A percentile compares a stretch with the other conserved stretches of the same genome.
phyloP scores from a whole-genome alignment of 139 green algal species.

The Tetraselmis chui region DNA sequence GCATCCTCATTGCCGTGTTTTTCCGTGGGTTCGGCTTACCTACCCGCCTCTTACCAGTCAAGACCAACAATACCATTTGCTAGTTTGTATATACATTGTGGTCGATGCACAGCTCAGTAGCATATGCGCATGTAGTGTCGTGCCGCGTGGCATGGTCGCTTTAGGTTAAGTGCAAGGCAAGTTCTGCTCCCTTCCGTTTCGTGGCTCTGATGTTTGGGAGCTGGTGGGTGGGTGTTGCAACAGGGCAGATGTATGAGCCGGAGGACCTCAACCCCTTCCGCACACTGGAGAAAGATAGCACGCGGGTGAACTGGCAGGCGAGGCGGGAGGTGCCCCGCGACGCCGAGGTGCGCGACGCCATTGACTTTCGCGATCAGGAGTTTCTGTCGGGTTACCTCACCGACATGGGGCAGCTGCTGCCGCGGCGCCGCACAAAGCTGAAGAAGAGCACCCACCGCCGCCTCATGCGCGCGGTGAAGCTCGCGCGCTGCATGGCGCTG shows the following conservation, averaged over 20 bases:
- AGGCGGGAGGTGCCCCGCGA: not conserved
- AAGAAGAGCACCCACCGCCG: slow-evolving; percentile 7
- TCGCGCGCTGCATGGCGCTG: slow-evolving; percentile 12
- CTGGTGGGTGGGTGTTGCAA: no score
- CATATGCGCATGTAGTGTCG: not conserved
- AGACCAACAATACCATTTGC: not conserved
- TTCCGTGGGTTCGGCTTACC: no score
- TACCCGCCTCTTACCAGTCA: not conserved
- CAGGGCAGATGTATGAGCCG: slow-evolving; percentile 6
- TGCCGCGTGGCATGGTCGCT: no score
- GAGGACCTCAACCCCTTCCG: slow-evolving; percentile 13
- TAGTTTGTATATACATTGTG: not conserved
- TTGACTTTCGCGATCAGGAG: slow-evolving; percentile 3
- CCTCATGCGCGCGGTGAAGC: slow-evolving; percentile 10
- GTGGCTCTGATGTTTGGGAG: no score
- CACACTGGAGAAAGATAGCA: not conserved
- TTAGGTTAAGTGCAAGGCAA: no score
- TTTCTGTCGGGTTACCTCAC: slow-evolving; percentile 10
- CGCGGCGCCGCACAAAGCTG: slow-evolving; percentile 11
- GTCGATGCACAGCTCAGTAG: not conserved
- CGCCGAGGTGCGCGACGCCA: not conserved
- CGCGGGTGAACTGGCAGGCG: not conserved
- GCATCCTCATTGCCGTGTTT: no score
- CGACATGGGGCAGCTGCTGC: slow-evolving; percentile 14
- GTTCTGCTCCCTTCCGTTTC: not conserved